Evolutionary conservation across 2,329 filamentous ascomycete species (phyloP), one percentile per base, ranked within the genome.

Genomic region (Alternaria incomplexa): DNA sequence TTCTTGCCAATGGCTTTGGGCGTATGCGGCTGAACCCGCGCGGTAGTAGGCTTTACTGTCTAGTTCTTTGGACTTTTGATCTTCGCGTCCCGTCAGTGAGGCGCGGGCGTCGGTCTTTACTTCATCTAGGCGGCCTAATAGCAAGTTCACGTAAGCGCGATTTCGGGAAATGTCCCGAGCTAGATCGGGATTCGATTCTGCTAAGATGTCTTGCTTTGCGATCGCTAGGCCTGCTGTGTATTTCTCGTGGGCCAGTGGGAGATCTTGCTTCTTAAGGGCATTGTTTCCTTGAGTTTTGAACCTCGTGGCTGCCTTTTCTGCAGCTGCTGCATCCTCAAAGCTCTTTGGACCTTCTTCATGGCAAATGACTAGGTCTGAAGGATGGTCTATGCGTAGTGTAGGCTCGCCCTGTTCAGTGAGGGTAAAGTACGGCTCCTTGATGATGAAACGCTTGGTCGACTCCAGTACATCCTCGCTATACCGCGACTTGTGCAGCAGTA

Each of bases 401-500:
- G 84, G 84, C 2, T 75, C 58, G 1, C 82, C 82, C 22, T 84
- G 73, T 0, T 73, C 73, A 5, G 78, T 78, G 0, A 73, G 50
- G 59, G 84, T 86, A 62, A 87, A 81, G 65, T 83, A 88, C 0
- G 86, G 85, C 57, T 88, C 86, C 62, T 88, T 89, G 26, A 88
- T 56, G 26, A 87, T 68, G 11, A 82, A 77, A 0, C 83, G 68
- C 12, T 72, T 75, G 1, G 77, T 75, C 6, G 74, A 56, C 0
- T 68, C 61, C 4, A 87, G 54, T 0, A 81, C 67, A 6, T 83
- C 71, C 5, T 78, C 65, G 0, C 71, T 70, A 4, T 79, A 67
- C 20, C 68, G 64, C 12, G 67, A 61, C 52, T 73, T 75, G 46
- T 74, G 72, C 28, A 75, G 56, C 25, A 66, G 53, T 36, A 75